Evolutionary conservation across 305 asterid genomes (phyloP).

Genomic region (Nicotiana rustica): DNA sequence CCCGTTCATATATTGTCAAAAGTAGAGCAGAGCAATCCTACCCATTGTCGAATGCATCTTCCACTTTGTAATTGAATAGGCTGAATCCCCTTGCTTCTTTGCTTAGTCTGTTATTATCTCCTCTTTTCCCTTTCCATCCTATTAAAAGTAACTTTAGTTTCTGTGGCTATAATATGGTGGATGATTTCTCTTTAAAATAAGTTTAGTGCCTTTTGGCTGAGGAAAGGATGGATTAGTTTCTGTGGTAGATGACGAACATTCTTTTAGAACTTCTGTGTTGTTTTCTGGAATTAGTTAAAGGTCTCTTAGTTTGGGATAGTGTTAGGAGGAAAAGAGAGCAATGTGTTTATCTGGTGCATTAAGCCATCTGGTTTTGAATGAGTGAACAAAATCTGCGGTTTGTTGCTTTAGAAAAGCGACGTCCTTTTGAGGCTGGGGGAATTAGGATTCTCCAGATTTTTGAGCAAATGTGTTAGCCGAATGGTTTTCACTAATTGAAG

Average conservation of each 20-base stretch:
- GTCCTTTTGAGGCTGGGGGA: background rate
- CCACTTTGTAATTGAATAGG: background rate
- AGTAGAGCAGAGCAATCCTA: background rate
- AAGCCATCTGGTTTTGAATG: slow-evolving; percentile 15
- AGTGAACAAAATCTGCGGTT: background rate
- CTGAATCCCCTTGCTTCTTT: background rate
- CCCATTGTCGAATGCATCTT: background rate
- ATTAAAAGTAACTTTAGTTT: background rate
- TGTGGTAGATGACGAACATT: background rate
- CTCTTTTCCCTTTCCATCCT: background rate
- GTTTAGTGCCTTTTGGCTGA: background rate
- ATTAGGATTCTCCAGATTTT: background rate
- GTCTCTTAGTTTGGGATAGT: background rate
- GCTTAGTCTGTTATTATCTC: background rate
- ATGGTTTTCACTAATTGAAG: background rate
- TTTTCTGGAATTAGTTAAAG: background rate
- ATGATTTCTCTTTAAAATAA: background rate
- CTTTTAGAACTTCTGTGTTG: background rate
- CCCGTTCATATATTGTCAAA: background rate
- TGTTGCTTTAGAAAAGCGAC: background rate
- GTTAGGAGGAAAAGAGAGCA: background rate
- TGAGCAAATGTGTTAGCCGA: background rate
- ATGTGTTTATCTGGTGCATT: background rate
- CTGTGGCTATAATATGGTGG: background rate
- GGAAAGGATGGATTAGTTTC: slow-evolving; percentile 10